Percentiles rank a stretch among this genome's conserved stretches.
Conservation (phyloP, 176 grass and related monocot genomes). For the Zoysia japonica region DNA sequence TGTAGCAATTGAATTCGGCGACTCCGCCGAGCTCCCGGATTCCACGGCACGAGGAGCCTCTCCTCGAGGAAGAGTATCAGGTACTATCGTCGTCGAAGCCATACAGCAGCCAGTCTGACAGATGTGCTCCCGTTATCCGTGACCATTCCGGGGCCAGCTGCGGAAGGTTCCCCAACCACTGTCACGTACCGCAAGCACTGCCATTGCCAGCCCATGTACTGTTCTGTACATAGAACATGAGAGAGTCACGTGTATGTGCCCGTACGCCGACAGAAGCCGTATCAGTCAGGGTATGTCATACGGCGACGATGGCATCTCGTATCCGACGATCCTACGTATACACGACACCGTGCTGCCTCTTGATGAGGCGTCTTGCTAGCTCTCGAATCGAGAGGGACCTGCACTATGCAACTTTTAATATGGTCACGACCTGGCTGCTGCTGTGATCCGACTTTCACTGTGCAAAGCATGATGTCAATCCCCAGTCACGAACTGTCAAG, state of each 20-base stretch:
- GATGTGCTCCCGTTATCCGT: neutral
- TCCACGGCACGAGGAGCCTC: neutral
- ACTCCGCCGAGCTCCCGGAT: neutral
- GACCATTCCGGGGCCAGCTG: neutral
- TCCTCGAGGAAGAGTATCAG: neutral
- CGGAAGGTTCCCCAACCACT: constrained; percentile 6
- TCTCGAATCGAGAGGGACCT: too few relatives aligned
- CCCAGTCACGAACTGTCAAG: constrained; percentile 5
- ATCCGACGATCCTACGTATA: neutral
- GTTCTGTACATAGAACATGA: constrained; percentile 2
- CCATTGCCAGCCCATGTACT: neutral
- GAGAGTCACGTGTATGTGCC: constrained; percentile 8
- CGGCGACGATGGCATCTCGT: neutral
- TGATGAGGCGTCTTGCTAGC: too few relatives aligned
- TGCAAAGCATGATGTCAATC: neutral
- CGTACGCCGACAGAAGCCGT: constrained; percentile 1
- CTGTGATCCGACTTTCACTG: constrained; percentile 13
- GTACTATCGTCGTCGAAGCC: too few relatives aligned
- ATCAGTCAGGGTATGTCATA: neutral
- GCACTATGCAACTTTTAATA: too few relatives aligned
- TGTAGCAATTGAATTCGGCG: constrained; percentile 23
- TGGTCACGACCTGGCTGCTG: neutral
- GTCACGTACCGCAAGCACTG: neutral
- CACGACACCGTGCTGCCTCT: too few relatives aligned
- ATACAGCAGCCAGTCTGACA: neutral